Base-by-base conservation (phyloP, 23 red algal species). In the Gracilaria gracilis region DNA sequence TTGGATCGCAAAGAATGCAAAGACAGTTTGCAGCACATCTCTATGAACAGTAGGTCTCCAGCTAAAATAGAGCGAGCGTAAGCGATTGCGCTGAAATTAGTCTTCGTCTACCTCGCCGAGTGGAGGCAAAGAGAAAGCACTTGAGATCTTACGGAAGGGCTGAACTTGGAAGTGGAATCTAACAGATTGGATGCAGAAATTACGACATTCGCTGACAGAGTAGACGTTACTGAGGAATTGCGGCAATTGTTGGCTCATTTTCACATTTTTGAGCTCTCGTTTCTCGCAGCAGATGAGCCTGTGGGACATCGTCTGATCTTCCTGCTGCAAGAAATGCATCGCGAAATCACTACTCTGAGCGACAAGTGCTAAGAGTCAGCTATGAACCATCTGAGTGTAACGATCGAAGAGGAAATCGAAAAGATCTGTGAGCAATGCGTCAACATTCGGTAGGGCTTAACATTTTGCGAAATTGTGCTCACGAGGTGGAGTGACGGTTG, bases 341-440 rank as follows among this genome's bases (percentile, higher is more conserved):
- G 95, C 33, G 95, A 96, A 67, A 66, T 83, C 35, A 89, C 77
- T 25, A 96, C 95, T 20, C 38, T 96, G 66, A 75, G 80, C 13
- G 49, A 62, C 57, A 96, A 96, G 72, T 83, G 67, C 58, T 33
- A 58, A 29, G 95, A 96, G 67, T 66, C 95, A 9, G 77, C 77
- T 29, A 81, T 96, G 8, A 75, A 50, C 39, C 90, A 88, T 32
- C 46, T 87, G 40, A 83, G 82, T 42, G 71, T 96, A 31, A 55
- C 83, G 29, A 96, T 96, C 49, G 93, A 96, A 82, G 88, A 93
- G 19, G 90, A 96, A 75, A 81, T 96, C 37, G 95, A 96, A 79
- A 83, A 86, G 75, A 96, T 96, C n/a, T 73, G 95, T 21, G 95
- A 96, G 73, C 95, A 96, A 79, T 90, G 91, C 38, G 66, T 85